These are phyloP conservation scores for Eragrostis curvula DNA, from an alignment of 176 grass and related monocot species.

Conservation along the genomic window DNA sequence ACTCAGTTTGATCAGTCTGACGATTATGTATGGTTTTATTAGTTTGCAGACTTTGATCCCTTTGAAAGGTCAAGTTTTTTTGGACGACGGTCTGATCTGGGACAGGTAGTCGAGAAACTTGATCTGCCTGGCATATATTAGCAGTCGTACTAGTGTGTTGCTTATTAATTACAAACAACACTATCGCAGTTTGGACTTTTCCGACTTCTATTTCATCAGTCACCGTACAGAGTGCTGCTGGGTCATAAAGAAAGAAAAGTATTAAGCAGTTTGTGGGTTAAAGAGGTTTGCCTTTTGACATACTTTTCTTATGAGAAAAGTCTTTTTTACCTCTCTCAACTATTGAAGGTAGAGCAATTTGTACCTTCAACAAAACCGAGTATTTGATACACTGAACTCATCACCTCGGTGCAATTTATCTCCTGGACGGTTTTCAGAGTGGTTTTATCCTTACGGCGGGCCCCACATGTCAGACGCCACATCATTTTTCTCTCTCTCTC, in stretches of 20 bases:
- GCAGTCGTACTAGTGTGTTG: background rate
- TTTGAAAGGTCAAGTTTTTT: conserved; percentile 98
- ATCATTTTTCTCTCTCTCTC: too few species aligned
- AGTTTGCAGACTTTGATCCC: conserved; percentile 99
- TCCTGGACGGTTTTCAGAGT: too few species aligned
- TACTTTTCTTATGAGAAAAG: conserved; percentile 1
- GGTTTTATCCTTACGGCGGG: too few species aligned
- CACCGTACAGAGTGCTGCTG: conserved; percentile 73
- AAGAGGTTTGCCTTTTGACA: conserved; percentile 56
- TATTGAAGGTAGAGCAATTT: too few species aligned
- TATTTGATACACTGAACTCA: too few species aligned
- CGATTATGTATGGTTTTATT: conserved; percentile 37
- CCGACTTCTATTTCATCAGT: conserved; percentile 89
- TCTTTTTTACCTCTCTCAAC: too few species aligned
- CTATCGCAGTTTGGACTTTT: conserved; percentile 85
- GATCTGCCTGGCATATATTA: background rate
- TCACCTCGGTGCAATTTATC: too few species aligned
- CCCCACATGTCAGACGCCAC: too few species aligned
- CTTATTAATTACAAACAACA: background rate
- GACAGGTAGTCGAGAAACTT: conserved; percentile 59
- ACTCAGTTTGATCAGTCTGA: conserved; percentile 21
- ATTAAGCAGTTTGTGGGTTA: conserved; percentile 85
- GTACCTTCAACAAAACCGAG: too few species aligned
- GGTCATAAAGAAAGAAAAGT: conserved; percentile 81
- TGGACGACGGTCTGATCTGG: conserved; percentile 87